phyloP scores from a whole-genome alignment of 1,284 basidiomycete species.

The Sporisorium scitamineum region DNA sequence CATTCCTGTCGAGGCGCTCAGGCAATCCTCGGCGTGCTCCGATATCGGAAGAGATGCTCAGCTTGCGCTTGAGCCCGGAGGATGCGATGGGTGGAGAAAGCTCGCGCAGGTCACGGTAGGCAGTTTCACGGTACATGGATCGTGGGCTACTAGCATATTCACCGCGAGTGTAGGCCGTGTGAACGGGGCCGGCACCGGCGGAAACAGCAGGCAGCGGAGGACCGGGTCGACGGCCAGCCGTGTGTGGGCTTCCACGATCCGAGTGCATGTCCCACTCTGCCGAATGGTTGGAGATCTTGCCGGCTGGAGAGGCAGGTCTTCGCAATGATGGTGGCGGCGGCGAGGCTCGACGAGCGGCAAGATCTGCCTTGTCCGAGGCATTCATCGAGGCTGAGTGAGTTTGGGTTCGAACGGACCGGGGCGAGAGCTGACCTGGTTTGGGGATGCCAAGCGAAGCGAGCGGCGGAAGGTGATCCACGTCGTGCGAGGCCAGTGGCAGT shows the following conservation, averaged over 20 bases:
- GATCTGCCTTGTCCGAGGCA: slow-evolving; percentile 19
- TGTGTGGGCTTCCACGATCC: slow-evolving; percentile 39
- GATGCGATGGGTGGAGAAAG: slow-evolving; percentile 24
- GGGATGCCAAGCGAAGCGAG: slow-evolving; percentile 18
- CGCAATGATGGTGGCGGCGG: slow-evolving; percentile 32
- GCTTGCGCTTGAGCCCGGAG: slow-evolving; percentile 33
- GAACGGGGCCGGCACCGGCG: slow-evolving; percentile 9
- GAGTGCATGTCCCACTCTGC: slow-evolving; percentile 46
- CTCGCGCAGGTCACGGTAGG: slow-evolving; percentile 43
- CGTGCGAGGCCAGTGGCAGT: slow-evolving; percentile 9
- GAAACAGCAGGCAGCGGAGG: slow-evolving; percentile 16
- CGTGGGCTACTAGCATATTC: slow-evolving; percentile 41
- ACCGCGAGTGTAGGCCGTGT: slow-evolving; percentile 23
- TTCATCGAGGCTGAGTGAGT: slow-evolving; percentile 15
- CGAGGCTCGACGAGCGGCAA: slow-evolving; percentile 24
- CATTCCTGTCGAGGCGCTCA: slow-evolving; percentile 35
- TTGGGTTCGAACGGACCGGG: not conserved
- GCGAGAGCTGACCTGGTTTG: slow-evolving; percentile 8
- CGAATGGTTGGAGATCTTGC: slow-evolving; percentile 41
- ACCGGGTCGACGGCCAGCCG: slow-evolving; percentile 20
- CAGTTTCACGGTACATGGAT: slow-evolving; percentile 26
- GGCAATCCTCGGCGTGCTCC: slow-evolving; percentile 16
- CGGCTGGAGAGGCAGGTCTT: slow-evolving; percentile 38
- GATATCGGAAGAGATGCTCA: slow-evolving; percentile 38
- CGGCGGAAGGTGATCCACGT: slow-evolving; percentile 30